These are phyloP conservation scores for Endotrypanum monterogeii DNA, from an alignment of 208 protist genomes.

Conservation along the genomic window DNA sequence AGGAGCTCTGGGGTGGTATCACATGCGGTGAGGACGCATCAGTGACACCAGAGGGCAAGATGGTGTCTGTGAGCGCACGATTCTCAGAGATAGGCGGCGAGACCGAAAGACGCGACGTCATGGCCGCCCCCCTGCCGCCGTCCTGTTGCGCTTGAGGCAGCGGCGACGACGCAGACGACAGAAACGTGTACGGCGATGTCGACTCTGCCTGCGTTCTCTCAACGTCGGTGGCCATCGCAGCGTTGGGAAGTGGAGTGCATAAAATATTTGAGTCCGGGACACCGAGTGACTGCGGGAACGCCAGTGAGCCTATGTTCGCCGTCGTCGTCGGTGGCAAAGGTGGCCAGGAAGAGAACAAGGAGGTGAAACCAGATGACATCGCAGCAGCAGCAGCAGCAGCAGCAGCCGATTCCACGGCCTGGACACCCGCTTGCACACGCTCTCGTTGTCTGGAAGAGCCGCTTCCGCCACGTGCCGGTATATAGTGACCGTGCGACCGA, in stretches of 20 bases:
- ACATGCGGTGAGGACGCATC: neutral
- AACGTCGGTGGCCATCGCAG: neutral
- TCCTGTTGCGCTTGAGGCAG: neutral
- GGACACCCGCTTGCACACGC: slow-evolving; percentile 3
- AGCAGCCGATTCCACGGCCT: slow-evolving; percentile 1
- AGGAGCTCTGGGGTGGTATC: neutral
- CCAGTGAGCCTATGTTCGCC: neutral
- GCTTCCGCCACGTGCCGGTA: neutral
- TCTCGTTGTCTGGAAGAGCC: slow-evolving; percentile 3
- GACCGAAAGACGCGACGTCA: neutral
- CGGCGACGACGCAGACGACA: slow-evolving; percentile 10
- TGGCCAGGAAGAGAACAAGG: slow-evolving; percentile 12
- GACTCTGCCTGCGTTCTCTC: neutral
- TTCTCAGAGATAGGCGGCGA: neutral
- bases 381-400: slow-evolving; percentile 1
- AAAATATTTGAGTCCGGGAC: neutral
- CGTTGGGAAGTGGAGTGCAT: neutral
- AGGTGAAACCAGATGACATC: neutral
- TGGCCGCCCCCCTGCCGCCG: neutral
- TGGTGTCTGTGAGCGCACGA: neutral
- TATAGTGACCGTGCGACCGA: neutral
- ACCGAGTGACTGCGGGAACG: neutral
- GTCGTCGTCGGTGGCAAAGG: slow-evolving; percentile 4
- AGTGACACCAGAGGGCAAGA: neutral
- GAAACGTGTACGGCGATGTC: slow-evolving; percentile 12